A percentile compares a stretch with the other conserved stretches of the same genome.
Conservation (phyloP, 768 basidiomycete species). For the Trametes cingulata region DNA sequence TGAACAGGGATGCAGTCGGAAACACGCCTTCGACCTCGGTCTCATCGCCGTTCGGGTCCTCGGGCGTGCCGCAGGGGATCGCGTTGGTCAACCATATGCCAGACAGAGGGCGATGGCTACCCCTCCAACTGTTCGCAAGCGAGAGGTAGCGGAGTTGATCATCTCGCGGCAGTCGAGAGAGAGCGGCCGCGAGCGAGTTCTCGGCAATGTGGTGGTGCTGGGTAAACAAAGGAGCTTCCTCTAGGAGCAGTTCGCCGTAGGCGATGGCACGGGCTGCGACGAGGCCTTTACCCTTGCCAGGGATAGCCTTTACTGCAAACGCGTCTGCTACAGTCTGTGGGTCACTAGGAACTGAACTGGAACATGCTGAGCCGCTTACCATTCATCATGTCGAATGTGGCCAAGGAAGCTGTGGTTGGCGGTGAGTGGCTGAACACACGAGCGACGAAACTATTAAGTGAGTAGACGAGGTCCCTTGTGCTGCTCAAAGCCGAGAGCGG, state of each 20-base stretch:
- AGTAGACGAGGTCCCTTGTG: too few relatives aligned
- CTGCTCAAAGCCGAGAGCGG: too few relatives aligned
- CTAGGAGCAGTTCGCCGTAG: constrained; percentile 25
- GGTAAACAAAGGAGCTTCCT: constrained; percentile 28
- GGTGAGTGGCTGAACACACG: too few relatives aligned
- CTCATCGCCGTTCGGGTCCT: not conserved
- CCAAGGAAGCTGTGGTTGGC: too few relatives aligned
- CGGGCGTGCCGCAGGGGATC: constrained; percentile 20
- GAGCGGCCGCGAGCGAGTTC: constrained; percentile 20
- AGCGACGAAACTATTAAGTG: too few relatives aligned
- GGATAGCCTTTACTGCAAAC: not conserved
- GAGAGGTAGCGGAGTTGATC: constrained; percentile 23
- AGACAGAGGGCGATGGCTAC: constrained; percentile 9
- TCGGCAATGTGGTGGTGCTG: constrained; percentile 2
- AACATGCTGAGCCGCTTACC: too few relatives aligned
- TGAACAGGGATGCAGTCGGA: constrained; percentile 26
- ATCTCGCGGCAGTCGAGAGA: constrained; percentile 18
- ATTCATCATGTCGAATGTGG: too few relatives aligned
- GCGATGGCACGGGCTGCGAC: constrained; percentile 26
- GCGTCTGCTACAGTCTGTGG: too few relatives aligned
- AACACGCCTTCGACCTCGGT: constrained; percentile 23
- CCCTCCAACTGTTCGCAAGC: constrained; percentile 19
- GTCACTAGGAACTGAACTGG: too few relatives aligned
- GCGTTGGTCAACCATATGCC: constrained; percentile 31
- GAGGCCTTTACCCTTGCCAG: constrained; percentile 25